Percentiles rank a stretch among this genome's conserved stretches.
Conservation (phyloP, 768 basidiomycete species). For the Hypholoma sublateritium region DNA sequence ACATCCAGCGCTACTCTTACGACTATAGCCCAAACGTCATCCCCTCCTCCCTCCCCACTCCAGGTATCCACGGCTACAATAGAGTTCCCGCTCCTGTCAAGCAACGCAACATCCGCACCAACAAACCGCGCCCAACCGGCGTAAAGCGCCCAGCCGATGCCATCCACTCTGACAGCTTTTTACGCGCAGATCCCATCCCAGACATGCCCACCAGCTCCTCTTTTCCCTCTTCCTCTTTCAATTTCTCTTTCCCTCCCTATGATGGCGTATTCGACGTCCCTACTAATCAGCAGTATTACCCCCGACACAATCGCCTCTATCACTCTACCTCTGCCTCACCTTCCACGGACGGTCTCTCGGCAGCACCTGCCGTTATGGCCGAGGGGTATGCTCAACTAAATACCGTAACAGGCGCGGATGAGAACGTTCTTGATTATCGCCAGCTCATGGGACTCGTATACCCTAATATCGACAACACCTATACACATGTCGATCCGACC, state of each 20-base stretch:
- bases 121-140: slow-evolving; percentile 35
- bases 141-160: slow-evolving; percentile 81
- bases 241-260: slow-evolving; percentile 69
- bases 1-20: slow-evolving; percentile 11
- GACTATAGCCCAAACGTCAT: slow-evolving; percentile 42
- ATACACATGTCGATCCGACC: slow-evolving; percentile 90
- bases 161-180: slow-evolving; percentile 77
- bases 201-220: slow-evolving; percentile 37
- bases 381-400: slow-evolving; percentile 72
- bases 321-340: slow-evolving; percentile 28
- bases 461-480: slow-evolving; percentile 46
- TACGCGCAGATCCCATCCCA: slow-evolving; percentile 70
- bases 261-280: slow-evolving; percentile 62
- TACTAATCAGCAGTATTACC: slow-evolving; percentile 21
- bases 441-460: slow-evolving; percentile 70
- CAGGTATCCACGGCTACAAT: slow-evolving; percentile 61
- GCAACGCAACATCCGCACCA: slow-evolving; percentile 45
- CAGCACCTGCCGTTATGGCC: slow-evolving; percentile 68
- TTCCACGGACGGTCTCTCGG: slow-evolving; percentile 54
- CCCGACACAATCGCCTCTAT: slow-evolving; percentile 21
- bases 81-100: slow-evolving; percentile 33
- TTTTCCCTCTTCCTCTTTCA: slow-evolving; percentile 71
- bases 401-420: slow-evolving; percentile 56
- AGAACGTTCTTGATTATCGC: slow-evolving; percentile 57
- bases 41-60: slow-evolving; percentile 74